phyloP scores from a whole-genome alignment of 192 early-diverging fungal genomes.

The Backusella tarrabulga region DNA sequence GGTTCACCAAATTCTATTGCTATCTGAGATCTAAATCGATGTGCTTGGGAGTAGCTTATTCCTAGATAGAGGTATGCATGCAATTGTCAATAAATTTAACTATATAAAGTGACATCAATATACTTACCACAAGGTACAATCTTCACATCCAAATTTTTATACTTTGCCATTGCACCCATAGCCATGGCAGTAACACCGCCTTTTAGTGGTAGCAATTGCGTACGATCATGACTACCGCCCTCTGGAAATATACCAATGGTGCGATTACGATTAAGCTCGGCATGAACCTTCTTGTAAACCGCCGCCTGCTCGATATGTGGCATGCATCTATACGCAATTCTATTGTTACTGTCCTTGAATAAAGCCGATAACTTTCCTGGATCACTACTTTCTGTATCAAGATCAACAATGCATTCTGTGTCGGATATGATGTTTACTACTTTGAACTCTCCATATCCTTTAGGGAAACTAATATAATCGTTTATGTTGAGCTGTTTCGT shows the following conservation, averaged over 20 bases:
- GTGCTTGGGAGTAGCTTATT: constrained; percentile 42
- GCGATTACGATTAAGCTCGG: constrained; percentile 62
- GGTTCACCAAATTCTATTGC: constrained; percentile 96
- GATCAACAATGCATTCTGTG: constrained; percentile 72
- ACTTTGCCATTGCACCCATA: constrained; percentile 83
- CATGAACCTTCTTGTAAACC: constrained; percentile 82
- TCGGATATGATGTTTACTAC: constrained; percentile 84
- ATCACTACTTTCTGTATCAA: constrained; percentile 67
- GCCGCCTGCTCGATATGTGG: constrained; percentile 89
- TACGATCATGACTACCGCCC: constrained; percentile 96
- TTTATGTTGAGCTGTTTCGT: constrained; percentile 60
- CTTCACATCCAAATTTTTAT: constrained; percentile 83
- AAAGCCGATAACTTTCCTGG: constrained; percentile 55
- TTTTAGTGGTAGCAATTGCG: constrained; percentile 95
- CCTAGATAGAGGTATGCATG: neutral
- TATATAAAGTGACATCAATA: neutral
- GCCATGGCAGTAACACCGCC: constrained; percentile 83
- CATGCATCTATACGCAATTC: constrained; percentile 59
- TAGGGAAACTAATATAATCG: constrained; percentile 65
- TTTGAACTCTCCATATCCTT: constrained; percentile 57
- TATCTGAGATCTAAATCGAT: constrained; percentile 91
- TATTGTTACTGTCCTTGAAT: constrained; percentile 41
- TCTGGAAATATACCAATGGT: constrained; percentile 98
- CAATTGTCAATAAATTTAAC: neutral
- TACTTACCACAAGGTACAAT: constrained; percentile 78